Base-by-base conservation (phyloP, 306 rosid species). In the Alnus rubra region DNA sequence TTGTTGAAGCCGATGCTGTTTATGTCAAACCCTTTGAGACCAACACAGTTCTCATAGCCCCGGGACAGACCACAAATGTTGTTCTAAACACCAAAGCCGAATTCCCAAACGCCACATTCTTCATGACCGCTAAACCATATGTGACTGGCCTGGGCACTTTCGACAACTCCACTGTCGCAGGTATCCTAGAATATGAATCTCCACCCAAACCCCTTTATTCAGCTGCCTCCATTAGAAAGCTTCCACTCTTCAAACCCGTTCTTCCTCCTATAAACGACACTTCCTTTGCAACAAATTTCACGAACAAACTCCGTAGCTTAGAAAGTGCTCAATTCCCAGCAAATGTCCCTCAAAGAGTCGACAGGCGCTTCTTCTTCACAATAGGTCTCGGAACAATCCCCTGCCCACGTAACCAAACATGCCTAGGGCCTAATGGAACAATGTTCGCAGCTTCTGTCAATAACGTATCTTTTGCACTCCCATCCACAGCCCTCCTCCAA, bases 1-100 rank as follows among this genome's bases (percentile, higher is more conserved):
- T 71, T 71, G 74, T 71, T 71, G 74, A 71, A 71, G 58, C 56
- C 1, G 74, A 71, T 23, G 74, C 74, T 4, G 6, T 71, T 71
- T 71, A 71, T 71, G 59, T 71, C 23, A 71, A 71, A 48, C 74
- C 74, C 8, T 71, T 71, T 48, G 59, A 71, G 56, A 48, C 44
- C 15, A 18, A 71, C 58, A 49, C 59, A 48, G 0, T 71, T 49
- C 44, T 71, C 55, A 23, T 47, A 9, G 3, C 74, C 12, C 74
- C 74, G 0, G 74, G 74, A 71, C 74, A 48, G 19, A 71, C 74
- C 44, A 71, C 74, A 45, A 71, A 71, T 12, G 54, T 49, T 71
- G 2, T 33, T 33, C 37, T 33, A 33, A 33, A 33, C 37, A 33
- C 37, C 37, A 0, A 33, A 33, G 37, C 37, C 37, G 2, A 33